These are phyloP conservation scores for Ogataea nonfermentans DNA, from an alignment of 805 yeast species.

Conservation along the genomic window DNA sequence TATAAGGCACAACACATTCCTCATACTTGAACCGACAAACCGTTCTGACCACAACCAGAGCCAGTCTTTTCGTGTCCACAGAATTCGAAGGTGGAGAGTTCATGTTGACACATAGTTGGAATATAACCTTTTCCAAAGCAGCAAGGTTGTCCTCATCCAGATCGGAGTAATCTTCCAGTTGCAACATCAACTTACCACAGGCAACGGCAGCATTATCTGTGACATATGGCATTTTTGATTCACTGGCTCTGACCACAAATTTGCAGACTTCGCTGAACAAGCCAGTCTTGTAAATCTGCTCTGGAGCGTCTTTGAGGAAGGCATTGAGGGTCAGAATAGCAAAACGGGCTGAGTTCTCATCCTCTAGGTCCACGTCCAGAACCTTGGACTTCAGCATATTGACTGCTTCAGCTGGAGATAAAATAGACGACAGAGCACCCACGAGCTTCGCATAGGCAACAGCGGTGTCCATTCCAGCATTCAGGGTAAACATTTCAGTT, in stretches of 20 bases:
- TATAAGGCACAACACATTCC: conserved; percentile 48
- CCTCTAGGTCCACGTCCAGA: conserved; percentile 42
- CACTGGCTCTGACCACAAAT: conserved; percentile 45
- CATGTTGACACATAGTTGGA: conserved; percentile 48
- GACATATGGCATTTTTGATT: conserved; percentile 47
- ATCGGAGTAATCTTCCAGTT: conserved; percentile 40
- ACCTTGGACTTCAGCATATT: conserved; percentile 60
- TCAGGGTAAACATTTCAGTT: conserved; percentile 49
- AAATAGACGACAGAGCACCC: conserved; percentile 70
- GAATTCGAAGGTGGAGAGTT: conserved; percentile 60
- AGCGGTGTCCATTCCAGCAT: conserved; percentile 53
- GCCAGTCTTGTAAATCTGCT: conserved; percentile 53
- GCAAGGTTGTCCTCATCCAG: conserved; percentile 33
- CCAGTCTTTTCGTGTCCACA: conserved; percentile 72
- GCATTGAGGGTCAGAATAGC: conserved; percentile 74
- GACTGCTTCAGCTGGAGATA: conserved; percentile 62
- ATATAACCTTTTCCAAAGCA: conserved; percentile 43
- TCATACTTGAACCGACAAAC: conserved; percentile 61
- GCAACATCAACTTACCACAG: conserved; percentile 72
- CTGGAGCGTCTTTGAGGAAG: conserved; percentile 74
- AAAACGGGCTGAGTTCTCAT: conserved; percentile 49
- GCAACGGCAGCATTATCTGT: conserved; percentile 79
- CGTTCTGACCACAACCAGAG: conserved; percentile 75
- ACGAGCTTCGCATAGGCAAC: conserved; percentile 75
- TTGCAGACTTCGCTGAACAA: conserved; percentile 48